Evolutionary conservation across 345 rosid species (phyloP), one percentile per base, ranked within the genome.

Genomic region (Bruguiera gymnorhiza): DNA sequence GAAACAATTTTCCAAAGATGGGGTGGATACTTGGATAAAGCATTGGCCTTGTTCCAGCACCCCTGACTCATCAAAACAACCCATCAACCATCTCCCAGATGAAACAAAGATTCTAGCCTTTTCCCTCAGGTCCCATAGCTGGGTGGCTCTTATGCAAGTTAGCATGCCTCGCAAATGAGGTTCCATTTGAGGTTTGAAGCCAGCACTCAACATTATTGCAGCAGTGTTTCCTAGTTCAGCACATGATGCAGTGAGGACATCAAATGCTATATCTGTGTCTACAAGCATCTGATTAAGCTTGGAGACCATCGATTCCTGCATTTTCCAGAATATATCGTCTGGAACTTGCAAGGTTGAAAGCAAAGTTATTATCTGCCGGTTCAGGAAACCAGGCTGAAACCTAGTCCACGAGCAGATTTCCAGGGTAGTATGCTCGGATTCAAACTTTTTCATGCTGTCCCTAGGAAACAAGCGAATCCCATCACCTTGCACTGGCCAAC

Each of bases 391-490:
- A 54, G 97, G 95, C 81, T 91, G 96, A 82, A 88, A 88, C 77
- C 95, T 82, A 26, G 97, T 89, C 97, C 97, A 89, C 20, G 96
- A 88, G 72, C 91, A 89, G 37, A 94, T 86, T 73, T 94, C 98
- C 74, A 94, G 70, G 56, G 76, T 86, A 8, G 89, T 84, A 71
- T 91, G 98, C 6, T 70, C 31, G 19, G 97, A 89, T 1, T 6
- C 36, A 83, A 94, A 94, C 75, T 94, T 91, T 72, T 69, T 71
- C 96, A 91, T 94, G 51, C 97, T 94, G 15, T 23, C 31, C 83
- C 97, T 83, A 64, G 91, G 77, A 43, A 89, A 91, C 52, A 94
- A 75, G 37, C 83, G 84, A 74, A 82, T 60, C 16, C 89, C 88
- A 65, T 88, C 84, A 68, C 68, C 85, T 72, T 82, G 78, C 21